Conservation (phyloP, 805 yeast species). For the Maudiozyma barnettii region DNA sequence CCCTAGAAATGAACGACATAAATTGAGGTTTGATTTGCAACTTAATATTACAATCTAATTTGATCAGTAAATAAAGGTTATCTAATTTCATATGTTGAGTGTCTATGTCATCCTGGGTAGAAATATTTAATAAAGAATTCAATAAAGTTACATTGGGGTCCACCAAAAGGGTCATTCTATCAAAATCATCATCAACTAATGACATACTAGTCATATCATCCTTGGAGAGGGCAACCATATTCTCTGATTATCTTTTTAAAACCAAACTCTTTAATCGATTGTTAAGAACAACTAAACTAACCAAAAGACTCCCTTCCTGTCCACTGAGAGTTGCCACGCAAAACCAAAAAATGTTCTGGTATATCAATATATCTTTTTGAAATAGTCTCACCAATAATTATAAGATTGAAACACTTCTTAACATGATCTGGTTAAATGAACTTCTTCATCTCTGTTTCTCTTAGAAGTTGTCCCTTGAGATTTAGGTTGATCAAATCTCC, state of each 20-base stretch:
- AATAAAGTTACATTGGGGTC: background rate
- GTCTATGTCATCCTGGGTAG: background rate
- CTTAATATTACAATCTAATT: constrained; percentile 14
- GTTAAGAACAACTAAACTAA: no score
- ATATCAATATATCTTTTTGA: no score
- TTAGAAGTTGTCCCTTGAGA: no score
- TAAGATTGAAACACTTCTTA: no score
- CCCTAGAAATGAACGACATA: constrained; percentile 6
- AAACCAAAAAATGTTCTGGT: no score
- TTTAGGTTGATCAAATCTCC: no score
- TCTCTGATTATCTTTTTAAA: background rate
- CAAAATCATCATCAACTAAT: constrained; percentile 4
- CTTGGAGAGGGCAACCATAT: background rate
- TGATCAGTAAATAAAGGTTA: constrained; percentile 12
- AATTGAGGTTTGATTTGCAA: constrained; percentile 14
- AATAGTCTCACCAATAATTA: no score
- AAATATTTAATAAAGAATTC: constrained; percentile 6
- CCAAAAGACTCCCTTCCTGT: background rate
- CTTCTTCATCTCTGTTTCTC: no score
- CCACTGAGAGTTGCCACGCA: background rate
- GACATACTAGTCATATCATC: background rate
- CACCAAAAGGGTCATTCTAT: background rate
- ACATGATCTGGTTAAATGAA: no score
- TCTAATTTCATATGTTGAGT: constrained; percentile 15
- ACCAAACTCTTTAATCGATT: no score